Conservation (phyloP, 2,329 filamentous ascomycete genomes). For the Domatiomyces globalis region DNA sequence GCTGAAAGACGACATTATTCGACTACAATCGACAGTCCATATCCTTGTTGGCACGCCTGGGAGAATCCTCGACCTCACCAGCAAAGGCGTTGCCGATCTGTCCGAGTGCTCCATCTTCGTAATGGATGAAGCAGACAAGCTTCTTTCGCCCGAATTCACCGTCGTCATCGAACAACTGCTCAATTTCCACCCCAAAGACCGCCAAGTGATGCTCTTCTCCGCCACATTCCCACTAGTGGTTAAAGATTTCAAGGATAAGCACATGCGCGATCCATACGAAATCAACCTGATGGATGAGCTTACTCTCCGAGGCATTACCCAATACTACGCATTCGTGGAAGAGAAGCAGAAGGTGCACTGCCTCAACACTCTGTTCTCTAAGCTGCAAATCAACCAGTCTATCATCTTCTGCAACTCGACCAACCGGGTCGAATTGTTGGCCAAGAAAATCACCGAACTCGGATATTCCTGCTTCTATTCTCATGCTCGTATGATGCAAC, state of each 20-base stretch:
- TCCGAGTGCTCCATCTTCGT: constrained; percentile 96
- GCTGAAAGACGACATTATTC: constrained; percentile 90
- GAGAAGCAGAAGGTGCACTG: constrained; percentile 99
- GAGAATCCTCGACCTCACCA: constrained; percentile 86
- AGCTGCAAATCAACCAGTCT: constrained; percentile 98
- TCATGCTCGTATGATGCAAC: constrained; percentile 94
- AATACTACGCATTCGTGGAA: constrained; percentile 98
- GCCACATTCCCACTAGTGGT: constrained; percentile 95
- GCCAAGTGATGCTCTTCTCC: constrained; percentile 98
- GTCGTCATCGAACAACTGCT: constrained; percentile 93
- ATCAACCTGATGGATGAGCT: constrained; percentile 99
- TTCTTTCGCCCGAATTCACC: constrained; percentile 91
- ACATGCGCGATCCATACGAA: constrained; percentile 92
- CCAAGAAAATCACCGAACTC: constrained; percentile 98
- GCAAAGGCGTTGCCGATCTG: constrained; percentile 90
- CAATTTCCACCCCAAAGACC: constrained; percentile 89
- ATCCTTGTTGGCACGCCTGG: constrained; percentile 96
- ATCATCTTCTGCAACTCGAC: constrained; percentile 99
- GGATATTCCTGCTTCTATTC: constrained; percentile 99
- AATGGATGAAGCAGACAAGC: constrained; percentile 98
- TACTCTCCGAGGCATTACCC: constrained; percentile 91
- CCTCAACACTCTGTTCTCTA: constrained; percentile 95
- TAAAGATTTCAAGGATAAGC: constrained; percentile 95
- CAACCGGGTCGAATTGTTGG: constrained; percentile 89
- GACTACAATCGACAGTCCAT: constrained; percentile 85